Conservation (phyloP, 108 stramenopile genomes). For the Conticribra weissflogii region DNA sequence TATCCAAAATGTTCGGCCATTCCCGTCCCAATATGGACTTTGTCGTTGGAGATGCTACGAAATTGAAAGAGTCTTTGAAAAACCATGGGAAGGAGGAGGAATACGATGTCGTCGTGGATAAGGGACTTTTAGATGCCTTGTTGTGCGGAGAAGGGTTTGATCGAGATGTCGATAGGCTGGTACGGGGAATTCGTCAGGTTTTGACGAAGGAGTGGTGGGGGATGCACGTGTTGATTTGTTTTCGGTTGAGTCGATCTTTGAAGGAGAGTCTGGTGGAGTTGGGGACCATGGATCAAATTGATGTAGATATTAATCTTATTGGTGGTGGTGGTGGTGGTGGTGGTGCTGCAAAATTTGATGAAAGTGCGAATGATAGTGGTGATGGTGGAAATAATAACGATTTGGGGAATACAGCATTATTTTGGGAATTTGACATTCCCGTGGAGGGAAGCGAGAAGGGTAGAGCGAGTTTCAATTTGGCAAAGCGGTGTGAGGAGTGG, state of each 20-base stretch:
- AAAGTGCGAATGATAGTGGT: no score
- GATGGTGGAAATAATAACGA: background rate
- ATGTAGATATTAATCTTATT: no score
- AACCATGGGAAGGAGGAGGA: background rate
- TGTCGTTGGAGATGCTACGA: slow-evolving; percentile 74
- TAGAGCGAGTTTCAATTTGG: slow-evolving; percentile 37
- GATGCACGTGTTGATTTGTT: slow-evolving; percentile 36
- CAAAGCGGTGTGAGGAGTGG: slow-evolving; percentile 7
- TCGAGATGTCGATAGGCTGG: slow-evolving; percentile 48
- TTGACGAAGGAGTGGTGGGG: slow-evolving; percentile 44
- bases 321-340: background rate
- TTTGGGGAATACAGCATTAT: no score
- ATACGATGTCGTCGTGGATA: slow-evolving; percentile 75
- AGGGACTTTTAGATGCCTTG: slow-evolving; percentile 80
- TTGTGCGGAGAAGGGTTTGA: slow-evolving; percentile 79
- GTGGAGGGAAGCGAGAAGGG: slow-evolving; percentile 36
- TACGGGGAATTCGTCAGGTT: slow-evolving; percentile 34
- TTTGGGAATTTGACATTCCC: slow-evolving; percentile 33
- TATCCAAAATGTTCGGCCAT: slow-evolving; percentile 36
- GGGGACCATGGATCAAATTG: no score
- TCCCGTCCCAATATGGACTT: slow-evolving; percentile 46
- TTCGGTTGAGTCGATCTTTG: slow-evolving; percentile 22
- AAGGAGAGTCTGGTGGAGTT: slow-evolving; percentile 23
- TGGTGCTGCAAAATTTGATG: background rate
- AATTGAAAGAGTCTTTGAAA: slow-evolving; percentile 22